These are phyloP conservation scores for Heterobasidion annosum DNA, from an alignment of 1,284 basidiomycete genomes.

Conservation along the genomic window DNA sequence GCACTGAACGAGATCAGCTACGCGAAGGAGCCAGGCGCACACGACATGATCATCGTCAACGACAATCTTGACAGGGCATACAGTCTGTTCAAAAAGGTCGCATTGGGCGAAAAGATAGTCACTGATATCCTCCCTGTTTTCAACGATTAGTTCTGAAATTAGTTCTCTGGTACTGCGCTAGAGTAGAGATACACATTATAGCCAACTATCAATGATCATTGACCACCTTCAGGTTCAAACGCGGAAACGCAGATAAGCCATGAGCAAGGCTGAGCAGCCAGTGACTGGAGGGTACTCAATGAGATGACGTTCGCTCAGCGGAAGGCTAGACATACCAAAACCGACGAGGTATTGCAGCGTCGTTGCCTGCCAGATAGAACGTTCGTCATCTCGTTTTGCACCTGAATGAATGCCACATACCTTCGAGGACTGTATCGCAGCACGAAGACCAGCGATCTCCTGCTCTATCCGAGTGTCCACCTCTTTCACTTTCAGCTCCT, in stretches of 20 bases:
- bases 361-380: constrained; percentile 43
- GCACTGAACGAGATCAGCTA: constrained; percentile 84
- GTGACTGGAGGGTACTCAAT: constrained; percentile 46
- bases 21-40: constrained; percentile 66
- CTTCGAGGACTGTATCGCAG: constrained; percentile 90
- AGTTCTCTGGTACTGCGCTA: too few relatives aligned
- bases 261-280: constrained; percentile 78
- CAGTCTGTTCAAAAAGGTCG: constrained; percentile 56
- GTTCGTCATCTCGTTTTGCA: background rate
- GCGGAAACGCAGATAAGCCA: constrained; percentile 76
- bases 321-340: constrained; percentile 47
- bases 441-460: constrained; percentile 87
- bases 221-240: constrained; percentile 16
- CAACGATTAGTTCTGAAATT: constrained; percentile 31
- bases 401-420: constrained; percentile 24
- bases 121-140: constrained; percentile 52
- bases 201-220: background rate
- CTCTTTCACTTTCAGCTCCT: constrained; percentile 97
- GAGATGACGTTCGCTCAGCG: background rate
- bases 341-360: constrained; percentile 79
- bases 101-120: constrained; percentile 50
- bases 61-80: constrained; percentile 87
- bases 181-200: too few relatives aligned
- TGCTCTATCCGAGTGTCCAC: constrained; percentile 97
- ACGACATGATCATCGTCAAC: constrained; percentile 88